phyloP scores from a whole-genome alignment of 164 flowering plant genomes.

The Chimonanthus salicifolius region DNA sequence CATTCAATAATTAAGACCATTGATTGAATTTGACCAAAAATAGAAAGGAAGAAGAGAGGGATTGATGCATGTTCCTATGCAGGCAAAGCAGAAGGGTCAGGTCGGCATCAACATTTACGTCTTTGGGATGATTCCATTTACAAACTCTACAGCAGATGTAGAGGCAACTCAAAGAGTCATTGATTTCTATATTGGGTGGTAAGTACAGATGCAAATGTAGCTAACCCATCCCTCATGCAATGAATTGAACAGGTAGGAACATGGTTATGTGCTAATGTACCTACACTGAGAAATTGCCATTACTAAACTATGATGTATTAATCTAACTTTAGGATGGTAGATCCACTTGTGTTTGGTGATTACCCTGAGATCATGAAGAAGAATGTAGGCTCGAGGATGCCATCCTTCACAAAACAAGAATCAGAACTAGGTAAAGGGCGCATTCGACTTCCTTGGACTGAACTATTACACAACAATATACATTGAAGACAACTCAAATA shows the following conservation, averaged over 20 bases:
- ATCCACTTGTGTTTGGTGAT: conserved; percentile 55
- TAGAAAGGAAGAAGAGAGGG: too few relatives aligned
- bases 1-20: too few relatives aligned
- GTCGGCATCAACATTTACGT: conserved; percentile 4
- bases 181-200: conserved; percentile 12
- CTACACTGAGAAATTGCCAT: neutral
- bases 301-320: neutral
- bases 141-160: conserved; percentile 8
- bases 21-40: too few relatives aligned
- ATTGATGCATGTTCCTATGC: neutral
- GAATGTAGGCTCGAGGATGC: conserved; percentile 45
- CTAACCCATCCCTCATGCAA: neutral
- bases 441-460: conserved; percentile 28
- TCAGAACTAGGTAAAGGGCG: conserved; percentile 24
- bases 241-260: neutral
- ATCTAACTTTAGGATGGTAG: conserved; percentile 1
- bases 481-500: conserved; percentile 9
- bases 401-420: conserved; percentile 37
- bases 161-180: conserved; percentile 10
- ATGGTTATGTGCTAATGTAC: neutral
- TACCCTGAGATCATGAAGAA: conserved; percentile 54
- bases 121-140: conserved; percentile 2
- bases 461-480: conserved; percentile 25
- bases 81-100: conserved; percentile 11
- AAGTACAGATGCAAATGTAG: neutral